Evolutionary conservation across 441 rosid species (phyloP).

Genomic region (Populus tomentosa): DNA sequence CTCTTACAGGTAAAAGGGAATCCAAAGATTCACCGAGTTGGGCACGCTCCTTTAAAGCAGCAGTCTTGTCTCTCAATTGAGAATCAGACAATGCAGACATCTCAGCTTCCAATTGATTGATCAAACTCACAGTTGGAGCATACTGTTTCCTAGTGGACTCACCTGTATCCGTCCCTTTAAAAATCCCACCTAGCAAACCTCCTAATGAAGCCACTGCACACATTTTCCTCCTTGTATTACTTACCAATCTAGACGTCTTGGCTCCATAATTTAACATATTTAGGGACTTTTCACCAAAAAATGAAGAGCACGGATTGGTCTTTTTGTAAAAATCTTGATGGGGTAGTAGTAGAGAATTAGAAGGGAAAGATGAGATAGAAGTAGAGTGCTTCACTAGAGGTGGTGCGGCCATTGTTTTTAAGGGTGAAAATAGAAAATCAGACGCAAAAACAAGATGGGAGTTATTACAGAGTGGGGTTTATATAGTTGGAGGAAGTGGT

Average conservation of each 20-base stretch:
- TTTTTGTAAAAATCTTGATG: conserved; percentile 14
- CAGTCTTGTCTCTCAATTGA: conserved; percentile 64
- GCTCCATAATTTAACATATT: conserved; percentile 10
- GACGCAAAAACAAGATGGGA: neutral
- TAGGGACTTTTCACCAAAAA: conserved; percentile 32
- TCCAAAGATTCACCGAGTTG: conserved; percentile 76
- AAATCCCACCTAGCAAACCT: conserved; percentile 78
- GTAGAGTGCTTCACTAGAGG: conserved; percentile 29
- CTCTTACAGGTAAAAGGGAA: conserved; percentile 76
- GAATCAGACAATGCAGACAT: conserved; percentile 66
- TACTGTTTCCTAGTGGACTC: conserved; percentile 87
- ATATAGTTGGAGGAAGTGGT: neutral
- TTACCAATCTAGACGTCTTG: conserved; percentile 24
- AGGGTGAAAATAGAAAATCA: neutral
- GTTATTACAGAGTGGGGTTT: neutral
- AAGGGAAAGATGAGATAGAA: conserved; percentile 35
- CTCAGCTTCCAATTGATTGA: conserved; percentile 59
- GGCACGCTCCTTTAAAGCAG: conserved; percentile 64
- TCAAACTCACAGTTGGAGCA: conserved; percentile 43
- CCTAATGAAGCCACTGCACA: conserved; percentile 64
- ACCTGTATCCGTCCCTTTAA: conserved; percentile 77
- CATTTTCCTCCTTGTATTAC: conserved; percentile 25
- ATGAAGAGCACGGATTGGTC: conserved; percentile 35
- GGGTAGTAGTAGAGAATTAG: conserved; percentile 33
- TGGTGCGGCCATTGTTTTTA: conserved; percentile 46